These are phyloP conservation scores for Drosera capensis DNA, from an alignment of 148 eudicot genomes.

Conservation along the genomic window DNA sequence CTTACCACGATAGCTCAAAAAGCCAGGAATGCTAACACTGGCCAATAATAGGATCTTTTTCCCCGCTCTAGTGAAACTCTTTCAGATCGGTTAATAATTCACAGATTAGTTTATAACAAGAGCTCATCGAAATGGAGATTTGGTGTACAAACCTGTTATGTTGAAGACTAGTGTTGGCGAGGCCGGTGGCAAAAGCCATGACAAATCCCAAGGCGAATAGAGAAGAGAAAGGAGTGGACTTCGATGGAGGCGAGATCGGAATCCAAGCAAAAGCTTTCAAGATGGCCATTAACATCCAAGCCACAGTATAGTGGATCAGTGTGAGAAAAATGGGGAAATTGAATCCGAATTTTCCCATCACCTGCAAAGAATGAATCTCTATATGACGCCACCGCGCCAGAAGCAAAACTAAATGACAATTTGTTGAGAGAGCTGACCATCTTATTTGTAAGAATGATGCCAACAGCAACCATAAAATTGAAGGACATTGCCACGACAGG, in stretches of 20 bases:
- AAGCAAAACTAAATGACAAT: conserved; percentile 1
- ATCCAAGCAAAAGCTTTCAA: conserved; percentile 66
- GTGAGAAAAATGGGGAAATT: conserved; percentile 77
- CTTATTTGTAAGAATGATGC: conserved; percentile 67
- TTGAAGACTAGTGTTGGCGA: conserved; percentile 75
- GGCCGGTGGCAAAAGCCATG: conserved; percentile 91
- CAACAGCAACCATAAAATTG: conserved; percentile 73
- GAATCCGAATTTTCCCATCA: conserved; percentile 80
- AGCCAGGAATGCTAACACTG: too few relatives aligned
- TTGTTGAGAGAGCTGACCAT: conserved; percentile 19
- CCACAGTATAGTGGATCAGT: conserved; percentile 52
- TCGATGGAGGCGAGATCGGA: conserved; percentile 69
- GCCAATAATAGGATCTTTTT: too few relatives aligned
- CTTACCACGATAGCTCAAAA: background rate
- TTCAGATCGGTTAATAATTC: background rate
- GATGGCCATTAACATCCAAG: conserved; percentile 64
- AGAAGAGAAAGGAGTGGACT: conserved; percentile 62
- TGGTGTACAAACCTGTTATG: conserved; percentile 48
- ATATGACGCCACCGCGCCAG: background rate
- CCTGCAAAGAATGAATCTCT: conserved; percentile 25
- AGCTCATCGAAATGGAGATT: background rate
- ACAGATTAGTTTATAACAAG: background rate
- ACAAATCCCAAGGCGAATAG: conserved; percentile 69
- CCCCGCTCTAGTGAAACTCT: too few relatives aligned
- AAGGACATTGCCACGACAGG: conserved; percentile 73